Conservation (phyloP, 495 filamentous ascomycete species). For the Thozetella sp. region DNA sequence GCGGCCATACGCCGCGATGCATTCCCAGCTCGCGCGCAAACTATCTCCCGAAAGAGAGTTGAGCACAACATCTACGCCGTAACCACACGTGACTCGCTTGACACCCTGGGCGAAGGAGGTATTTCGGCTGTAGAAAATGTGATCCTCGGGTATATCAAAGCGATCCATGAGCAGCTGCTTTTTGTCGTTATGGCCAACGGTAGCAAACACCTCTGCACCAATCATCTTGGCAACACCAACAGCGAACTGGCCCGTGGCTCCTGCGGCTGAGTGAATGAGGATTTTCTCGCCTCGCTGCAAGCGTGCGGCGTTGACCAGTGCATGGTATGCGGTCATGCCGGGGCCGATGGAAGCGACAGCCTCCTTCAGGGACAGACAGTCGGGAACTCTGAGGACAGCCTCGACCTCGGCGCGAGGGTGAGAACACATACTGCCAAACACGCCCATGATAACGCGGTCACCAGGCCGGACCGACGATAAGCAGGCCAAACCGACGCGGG, state of each 20-base stretch:
- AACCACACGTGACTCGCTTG: slow-evolving; percentile 38
- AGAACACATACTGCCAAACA: slow-evolving; percentile 22
- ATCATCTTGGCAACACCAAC: slow-evolving; percentile 49
- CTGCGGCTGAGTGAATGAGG: slow-evolving; percentile 55
- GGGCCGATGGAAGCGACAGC: not conserved
- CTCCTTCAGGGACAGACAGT: slow-evolving; percentile 24
- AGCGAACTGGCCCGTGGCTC: slow-evolving; percentile 53
- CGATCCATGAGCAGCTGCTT: slow-evolving; percentile 34
- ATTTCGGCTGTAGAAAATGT: slow-evolving; percentile 48
- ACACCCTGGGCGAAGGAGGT: slow-evolving; percentile 39
- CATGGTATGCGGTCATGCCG: not conserved
- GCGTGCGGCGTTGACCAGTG: slow-evolving; percentile 29
- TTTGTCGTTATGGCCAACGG: slow-evolving; percentile 43
- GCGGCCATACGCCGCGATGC: slow-evolving; percentile 52
- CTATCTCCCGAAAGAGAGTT: slow-evolving; percentile 49
- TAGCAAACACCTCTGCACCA: slow-evolving; percentile 55
- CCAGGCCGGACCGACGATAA: slow-evolving; percentile 30
- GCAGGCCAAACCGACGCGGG: slow-evolving; percentile 39
- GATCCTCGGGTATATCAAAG: slow-evolving; percentile 45
- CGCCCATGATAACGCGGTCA: slow-evolving; percentile 33
- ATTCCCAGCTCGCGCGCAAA: slow-evolving; percentile 33
- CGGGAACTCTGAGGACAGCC: slow-evolving; percentile 20
- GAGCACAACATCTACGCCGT: slow-evolving; percentile 59
- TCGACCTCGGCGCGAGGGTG: slow-evolving; percentile 8
- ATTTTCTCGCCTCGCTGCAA: slow-evolving; percentile 46